Evolutionary conservation across 108 stramenopile species (phyloP), one percentile per base, ranked within the genome.

Genomic region (Fragilaria crotonensis): DNA sequence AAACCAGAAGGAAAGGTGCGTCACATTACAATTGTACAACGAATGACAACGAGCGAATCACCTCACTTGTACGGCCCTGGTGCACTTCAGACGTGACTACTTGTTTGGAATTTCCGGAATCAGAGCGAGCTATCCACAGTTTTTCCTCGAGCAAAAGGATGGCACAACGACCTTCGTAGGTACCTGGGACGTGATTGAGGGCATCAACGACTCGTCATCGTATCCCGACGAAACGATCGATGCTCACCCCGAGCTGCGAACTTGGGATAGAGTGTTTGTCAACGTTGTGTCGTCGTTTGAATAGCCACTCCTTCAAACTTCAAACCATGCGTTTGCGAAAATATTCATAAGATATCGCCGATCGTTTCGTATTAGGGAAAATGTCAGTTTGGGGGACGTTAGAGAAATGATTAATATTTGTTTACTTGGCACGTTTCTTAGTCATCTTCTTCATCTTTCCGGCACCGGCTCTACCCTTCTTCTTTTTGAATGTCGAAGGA

Each of bases 401-500:
- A n/a, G n/a, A n/a, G n/a, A n/a, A 44, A 29, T 56, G 19, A 33
- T 32, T 60, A 36, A 19, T 49, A 48, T 30, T 25, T 55, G 4
- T 17, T 47, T 78, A 89, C 62, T 85, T 87, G 22, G 71, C 71
- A n/a, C 83, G 50, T 57, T 85, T 86, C 78, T 90, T 94, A 5
- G 88, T 94, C 29, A 90, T 63, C 61, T 89, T 90, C 70, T 82
- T 90, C 72, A 83, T 76, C 70, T 94, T 94, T 7, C 89, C 93
- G 26, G 71, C 68, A 29, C 89, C 93, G 31, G 89, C 93, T 28
- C 93, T 70, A 19, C 93, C 93, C 76, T 94, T 94, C 84, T 94
- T 94, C 74, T 94, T 94, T 60, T 65, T 78, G 54, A 86, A 94
- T 23, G 67, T 62, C 9, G 83, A 78, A 18, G 78, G 69, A 22